Evolutionary conservation across 2,329 filamentous ascomycete species (phyloP).

Genomic region (Colletotrichum melonis): DNA sequence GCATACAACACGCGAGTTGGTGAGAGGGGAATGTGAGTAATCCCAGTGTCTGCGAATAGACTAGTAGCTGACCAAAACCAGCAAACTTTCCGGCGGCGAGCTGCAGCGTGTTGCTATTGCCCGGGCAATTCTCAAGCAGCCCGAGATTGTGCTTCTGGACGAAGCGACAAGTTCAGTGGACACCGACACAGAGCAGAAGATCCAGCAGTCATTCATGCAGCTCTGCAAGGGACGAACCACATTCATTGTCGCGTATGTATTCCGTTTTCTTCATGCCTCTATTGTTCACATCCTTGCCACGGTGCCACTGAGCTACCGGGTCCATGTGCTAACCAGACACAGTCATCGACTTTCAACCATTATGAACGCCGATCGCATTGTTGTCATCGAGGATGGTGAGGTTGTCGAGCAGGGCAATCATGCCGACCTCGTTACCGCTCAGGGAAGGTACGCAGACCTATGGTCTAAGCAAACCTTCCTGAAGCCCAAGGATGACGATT

Average conservation of each 20-base stretch:
- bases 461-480: slow-evolving; percentile 74
- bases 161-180: slow-evolving; percentile 84
- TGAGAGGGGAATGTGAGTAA: slow-evolving; percentile 59
- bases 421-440: slow-evolving; percentile 65
- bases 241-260: slow-evolving; percentile 71
- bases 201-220: slow-evolving; percentile 69
- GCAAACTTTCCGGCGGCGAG: slow-evolving; percentile 74
- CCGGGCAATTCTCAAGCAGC: slow-evolving; percentile 78
- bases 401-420: slow-evolving; percentile 74
- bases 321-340: not conserved
- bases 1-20: slow-evolving; percentile 63
- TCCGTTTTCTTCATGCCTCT: too few species aligned
- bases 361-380: slow-evolving; percentile 75
- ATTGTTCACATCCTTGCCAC: not conserved
- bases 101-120: slow-evolving; percentile 76
- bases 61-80: slow-evolving; percentile 42
- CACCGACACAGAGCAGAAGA: slow-evolving; percentile 75
- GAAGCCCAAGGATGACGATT: slow-evolving; percentile 54
- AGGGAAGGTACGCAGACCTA: slow-evolving; percentile 71
- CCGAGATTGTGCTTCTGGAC: slow-evolving; percentile 81
- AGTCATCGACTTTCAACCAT: slow-evolving; percentile 78
- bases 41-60: not conserved
- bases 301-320: not conserved
- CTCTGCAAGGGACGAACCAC: slow-evolving; percentile 73
- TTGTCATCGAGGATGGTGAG: slow-evolving; percentile 72